These are phyloP conservation scores for Neurospora intermedia DNA, from an alignment of 495 filamentous ascomycete genomes.

Conservation along the genomic window DNA sequence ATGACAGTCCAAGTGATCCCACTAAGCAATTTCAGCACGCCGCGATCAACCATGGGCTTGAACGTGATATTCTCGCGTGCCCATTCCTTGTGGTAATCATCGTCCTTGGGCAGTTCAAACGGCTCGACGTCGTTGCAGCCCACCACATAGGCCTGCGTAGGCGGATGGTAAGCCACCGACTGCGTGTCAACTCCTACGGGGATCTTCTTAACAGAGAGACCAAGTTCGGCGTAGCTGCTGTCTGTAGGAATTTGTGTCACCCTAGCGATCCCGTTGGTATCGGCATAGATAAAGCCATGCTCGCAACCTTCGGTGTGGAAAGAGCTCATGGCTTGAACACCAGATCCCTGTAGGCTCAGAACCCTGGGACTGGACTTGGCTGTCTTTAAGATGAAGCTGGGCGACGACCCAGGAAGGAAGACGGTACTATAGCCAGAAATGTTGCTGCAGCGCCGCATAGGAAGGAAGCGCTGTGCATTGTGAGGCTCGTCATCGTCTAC, in stretches of 20 bases:
- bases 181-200: constrained; percentile 59
- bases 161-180: constrained; percentile 61
- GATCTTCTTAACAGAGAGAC: constrained; percentile 61
- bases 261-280: constrained; percentile 52
- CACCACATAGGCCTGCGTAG: constrained; percentile 64
- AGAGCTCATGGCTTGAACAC: constrained; percentile 53
- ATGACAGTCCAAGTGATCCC: constrained; percentile 66
- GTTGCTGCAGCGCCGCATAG: constrained; percentile 53
- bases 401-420: constrained; percentile 66
- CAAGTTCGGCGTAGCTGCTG: constrained; percentile 55
- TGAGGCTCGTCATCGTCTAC: constrained; percentile 27
- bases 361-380: constrained; percentile 64
- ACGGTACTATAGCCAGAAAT: constrained; percentile 66
- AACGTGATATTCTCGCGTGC: constrained; percentile 51
- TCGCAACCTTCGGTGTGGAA: constrained; percentile 68
- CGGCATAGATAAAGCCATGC: constrained; percentile 70
- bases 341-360: constrained; percentile 53
- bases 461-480: constrained; percentile 20
- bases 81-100: constrained; percentile 76
- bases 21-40: constrained; percentile 61
- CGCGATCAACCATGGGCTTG: constrained; percentile 55
- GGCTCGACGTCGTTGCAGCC: constrained; percentile 53
- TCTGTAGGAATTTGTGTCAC: constrained; percentile 55
- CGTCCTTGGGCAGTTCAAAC: constrained; percentile 75
- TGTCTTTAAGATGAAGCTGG: constrained; percentile 70